Conservation (phyloP, 768 basidiomycete genomes). For the Leccinum obscurum region DNA sequence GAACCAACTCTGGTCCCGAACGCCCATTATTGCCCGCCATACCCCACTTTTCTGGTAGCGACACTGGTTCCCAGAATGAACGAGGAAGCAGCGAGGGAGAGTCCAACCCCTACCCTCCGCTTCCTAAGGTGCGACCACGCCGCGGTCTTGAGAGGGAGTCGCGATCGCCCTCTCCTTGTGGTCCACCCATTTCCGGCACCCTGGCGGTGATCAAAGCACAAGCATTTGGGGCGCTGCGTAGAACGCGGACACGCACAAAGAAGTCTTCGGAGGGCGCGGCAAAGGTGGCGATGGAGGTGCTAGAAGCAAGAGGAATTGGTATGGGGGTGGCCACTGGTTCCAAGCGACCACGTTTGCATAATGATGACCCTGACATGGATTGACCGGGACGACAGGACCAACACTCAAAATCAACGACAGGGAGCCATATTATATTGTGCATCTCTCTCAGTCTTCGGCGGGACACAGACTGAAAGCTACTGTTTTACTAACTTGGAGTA, state of each 20-base stretch:
- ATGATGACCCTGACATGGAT: slow-evolving; percentile 51
- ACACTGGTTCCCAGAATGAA: slow-evolving; percentile 52
- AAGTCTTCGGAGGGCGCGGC: slow-evolving; percentile 70
- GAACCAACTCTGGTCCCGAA: slow-evolving; percentile 50
- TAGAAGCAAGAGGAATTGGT: slow-evolving; percentile 75
- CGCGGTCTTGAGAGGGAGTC: slow-evolving; percentile 48
- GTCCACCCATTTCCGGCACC: slow-evolving; percentile 66
- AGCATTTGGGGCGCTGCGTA: slow-evolving; percentile 80
- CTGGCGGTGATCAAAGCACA: slow-evolving; percentile 91
- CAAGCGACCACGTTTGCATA: slow-evolving; percentile 48
- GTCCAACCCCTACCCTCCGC: slow-evolving; percentile 40
- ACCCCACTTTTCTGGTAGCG: slow-evolving; percentile 50
- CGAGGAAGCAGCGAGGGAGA: slow-evolving; percentile 60
- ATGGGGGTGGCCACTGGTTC: slow-evolving; percentile 42
- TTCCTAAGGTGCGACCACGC: slow-evolving; percentile 48
- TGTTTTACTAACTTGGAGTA: slow-evolving; percentile 32
- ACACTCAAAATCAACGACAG: slow-evolving; percentile 20
- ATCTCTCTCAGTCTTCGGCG: slow-evolving; percentile 24
- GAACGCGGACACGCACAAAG: slow-evolving; percentile 74
- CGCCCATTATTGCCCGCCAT: slow-evolving; percentile 47
- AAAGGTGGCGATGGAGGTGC: slow-evolving; percentile 75
- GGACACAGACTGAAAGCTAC: slow-evolving; percentile 28
- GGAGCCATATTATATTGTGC: slow-evolving; percentile 30
- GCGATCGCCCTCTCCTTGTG: slow-evolving; percentile 47
- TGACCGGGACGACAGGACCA: slow-evolving; percentile 18